Base-by-base conservation (phyloP, 331 rosid species). In the Phaseolus coccineus region DNA sequence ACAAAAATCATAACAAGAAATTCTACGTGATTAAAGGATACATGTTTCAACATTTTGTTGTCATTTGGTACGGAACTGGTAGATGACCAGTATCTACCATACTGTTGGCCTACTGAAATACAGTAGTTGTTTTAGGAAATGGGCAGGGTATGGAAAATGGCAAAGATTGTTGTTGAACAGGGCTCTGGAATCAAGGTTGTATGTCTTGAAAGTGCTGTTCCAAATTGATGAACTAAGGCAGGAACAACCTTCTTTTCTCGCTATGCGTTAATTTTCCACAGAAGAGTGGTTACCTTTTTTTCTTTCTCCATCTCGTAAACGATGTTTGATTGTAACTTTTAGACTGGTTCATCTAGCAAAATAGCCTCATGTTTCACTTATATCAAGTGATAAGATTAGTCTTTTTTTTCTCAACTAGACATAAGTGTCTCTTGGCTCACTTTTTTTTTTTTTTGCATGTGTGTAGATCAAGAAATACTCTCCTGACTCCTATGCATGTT, bases 261-360 rank as follows among this genome's bases (percentile, higher is more conserved):
- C 3, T 28, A 16, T 13, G n/a, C 25, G 39, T 10, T 16, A 31
- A 59, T 61, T 51, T 80, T 42, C 11, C 51, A 19, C 50, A 35
- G 39, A 33, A 40, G 55, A 63, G 56, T 51, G 57, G 3, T 73
- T 53, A 10, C 47, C 33, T 15, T 63, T 28, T 55, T 55, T 11
- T 63, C 42, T 37, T 33, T 47, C 73, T 16, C 27, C 22, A 19
- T 19, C 22, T 19, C 22, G 22, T 19, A 19, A 69, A 66, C 66
- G 76, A 74, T 74, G 75, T 31, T 56, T 77, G 30, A 48, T 6
- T 71, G n/a, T 74, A 33, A 11, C 72, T 82, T 81, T 2, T 68
- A 35, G 67, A 58, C 46, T 3, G 48, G 15, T 52, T 76, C 70
- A 62, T 70, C 59, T 40, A 13, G 66, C 30, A 14, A 75, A 42